Base-by-base conservation (phyloP, 1,284 basidiomycete species). In the Puccinia polysora region DNA sequence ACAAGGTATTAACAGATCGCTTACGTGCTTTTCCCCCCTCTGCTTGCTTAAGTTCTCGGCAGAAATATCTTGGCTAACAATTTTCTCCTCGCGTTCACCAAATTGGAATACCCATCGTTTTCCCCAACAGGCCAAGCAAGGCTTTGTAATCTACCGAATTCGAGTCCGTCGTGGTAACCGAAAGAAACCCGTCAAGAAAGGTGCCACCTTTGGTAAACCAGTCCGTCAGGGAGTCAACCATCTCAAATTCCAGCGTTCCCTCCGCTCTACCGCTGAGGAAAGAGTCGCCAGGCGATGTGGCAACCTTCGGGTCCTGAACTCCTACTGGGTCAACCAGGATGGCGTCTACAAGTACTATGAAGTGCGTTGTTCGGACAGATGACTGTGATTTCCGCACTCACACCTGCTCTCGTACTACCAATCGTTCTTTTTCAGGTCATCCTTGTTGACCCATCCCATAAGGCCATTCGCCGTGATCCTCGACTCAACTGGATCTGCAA, bases 141-240 rank as follows among this genome's bases (percentile, higher is more conserved):
- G 96, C 79, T 99, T 92, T 82, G 89, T 98, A 75, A 83, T 99
- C 83, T 98, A 98, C 86, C 92, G 96, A 78, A 85, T 98, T 79
- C 91, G 95, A 78, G 95, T 99, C 77, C 89, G 96, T 80, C 88
- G 95, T 77, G 96, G 96, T 82, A 97, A 97, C 87, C 88, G 96
- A 84, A 99, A 99, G 86, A 96, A 94, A 86, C 94, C 90, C 75
- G 95, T 89, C 73, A 90, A 90, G 80, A 99, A 98, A 86, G 95
- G 95, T 86, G 94, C 95, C 74, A 98, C 95, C 79, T 97, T 88
- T 83, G 96, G 96, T 82, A 99, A 99, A 84, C 96, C 96, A 81
- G 95, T 97, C 77, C 90, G 89, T 81, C 96, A 98, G 85, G 96
- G 96, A 89, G 90, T 98, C 80, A 97, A 95, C 86, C 94, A 98